Evolutionary conservation across 768 basidiomycete species (phyloP), one percentile per base, ranked within the genome.

Genomic region (Phanerochaete sordida): DNA sequence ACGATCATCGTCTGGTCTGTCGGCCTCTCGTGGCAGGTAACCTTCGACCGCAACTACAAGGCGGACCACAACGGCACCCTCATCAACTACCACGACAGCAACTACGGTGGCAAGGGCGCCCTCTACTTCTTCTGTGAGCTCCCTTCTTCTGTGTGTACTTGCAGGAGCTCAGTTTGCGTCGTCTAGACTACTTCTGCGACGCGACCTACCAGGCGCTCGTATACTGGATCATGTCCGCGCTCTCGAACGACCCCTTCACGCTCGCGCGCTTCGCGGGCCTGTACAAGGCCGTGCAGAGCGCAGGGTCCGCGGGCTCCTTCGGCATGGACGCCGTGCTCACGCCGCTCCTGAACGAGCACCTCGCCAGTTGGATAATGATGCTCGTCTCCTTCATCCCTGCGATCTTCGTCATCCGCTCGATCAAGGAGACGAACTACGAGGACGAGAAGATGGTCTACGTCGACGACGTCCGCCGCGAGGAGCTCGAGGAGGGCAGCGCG

Each of bases 311-410:
- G 15, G 75, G 75, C 49, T 72, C 69, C 31, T 80, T 74, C 64
- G 79, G 77, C 27, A 78, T 80, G 77, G 79, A 80, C 66, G 79
- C 78, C 1, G 74, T 75, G 6, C 46, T 58, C 37, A 76, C 78
- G n/a, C 76, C 78, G 30, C 77, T 69, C 66, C 69, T 79, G 19
- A 79, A 76, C 65, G 79, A 80, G 64, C 69, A 67, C 58, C 70
- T 76, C 45, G 73, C 71, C 31, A 69, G 68, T 57, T 75, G 75
- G 74, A 26, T 63, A 31, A 49, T 75, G 64, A 70, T 76, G 69
- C 66, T 76, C 50, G 60, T 67, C 24, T 74, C 73, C 35, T 71
- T 75, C 66, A 73, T 75, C 39, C 68, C 73, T 35, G 75, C 74
- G 33, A 68, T 50, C 23, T 57, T 72, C 57, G 75, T 76, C 46